These are phyloP conservation scores for Pulicaria dysenterica DNA, from an alignment of 129 eudicot genomes.

Conservation along the genomic window DNA sequence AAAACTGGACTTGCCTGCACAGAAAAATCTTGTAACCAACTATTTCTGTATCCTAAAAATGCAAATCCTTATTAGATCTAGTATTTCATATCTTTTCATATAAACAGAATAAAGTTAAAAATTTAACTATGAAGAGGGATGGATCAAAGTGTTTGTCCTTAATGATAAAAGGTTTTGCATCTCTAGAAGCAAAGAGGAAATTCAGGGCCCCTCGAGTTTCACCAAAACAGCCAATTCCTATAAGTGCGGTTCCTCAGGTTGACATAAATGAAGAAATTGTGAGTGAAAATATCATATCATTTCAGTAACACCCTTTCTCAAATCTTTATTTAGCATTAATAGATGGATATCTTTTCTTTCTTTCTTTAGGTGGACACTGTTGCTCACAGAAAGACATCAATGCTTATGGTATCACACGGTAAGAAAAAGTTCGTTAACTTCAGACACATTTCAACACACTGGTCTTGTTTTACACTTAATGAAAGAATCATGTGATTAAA, in stretches of 20 bases:
- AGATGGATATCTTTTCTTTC: background rate
- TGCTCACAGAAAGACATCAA: slow-evolving; percentile 27
- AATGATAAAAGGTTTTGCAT: slow-evolving; percentile 76
- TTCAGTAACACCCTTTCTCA: slow-evolving; percentile 1
- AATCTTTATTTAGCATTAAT: background rate
- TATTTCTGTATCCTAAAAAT: slow-evolving; percentile 89
- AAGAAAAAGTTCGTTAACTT: slow-evolving; percentile 26
- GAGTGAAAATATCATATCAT: slow-evolving; percentile 15
- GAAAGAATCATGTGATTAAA: slow-evolving; percentile 17
- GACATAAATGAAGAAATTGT: slow-evolving; percentile 39
- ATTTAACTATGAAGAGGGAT: slow-evolving; percentile 1
- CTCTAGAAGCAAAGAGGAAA: slow-evolving; percentile 89
- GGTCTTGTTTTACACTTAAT: background rate
- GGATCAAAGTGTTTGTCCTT: slow-evolving; percentile 36
- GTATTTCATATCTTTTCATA: slow-evolving; percentile 13
- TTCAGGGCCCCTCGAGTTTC: slow-evolving; percentile 76
- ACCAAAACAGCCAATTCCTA: slow-evolving; percentile 47
- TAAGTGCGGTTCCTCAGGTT: slow-evolving; percentile 21
- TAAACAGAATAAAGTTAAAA: background rate
- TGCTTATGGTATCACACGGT: slow-evolving; percentile 47
- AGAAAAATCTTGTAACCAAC: slow-evolving; percentile 86
- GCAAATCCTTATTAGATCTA: slow-evolving; percentile 6
- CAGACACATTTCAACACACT: background rate
- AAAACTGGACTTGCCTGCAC: slow-evolving; percentile 83
- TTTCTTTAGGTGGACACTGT: slow-evolving; percentile 45